Percentiles rank a stretch among this genome's conserved stretches.
These are phyloP conservation scores for Hsuehochloa calcarea DNA, from an alignment of 176 grass and related monocot species.

Conservation along the genomic window DNA sequence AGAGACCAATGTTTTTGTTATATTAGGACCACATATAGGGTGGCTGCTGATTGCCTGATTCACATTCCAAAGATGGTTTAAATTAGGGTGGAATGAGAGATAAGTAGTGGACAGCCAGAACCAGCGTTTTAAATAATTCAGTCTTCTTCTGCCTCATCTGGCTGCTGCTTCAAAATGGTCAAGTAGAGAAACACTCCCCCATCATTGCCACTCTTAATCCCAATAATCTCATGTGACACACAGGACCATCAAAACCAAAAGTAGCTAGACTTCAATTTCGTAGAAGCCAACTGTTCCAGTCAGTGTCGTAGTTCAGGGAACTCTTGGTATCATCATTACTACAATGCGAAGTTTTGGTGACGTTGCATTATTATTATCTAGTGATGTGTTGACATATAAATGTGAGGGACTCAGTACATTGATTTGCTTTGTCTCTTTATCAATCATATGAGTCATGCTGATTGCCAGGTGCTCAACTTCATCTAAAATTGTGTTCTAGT, in stretches of 20 bases:
- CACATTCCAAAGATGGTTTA: neutral
- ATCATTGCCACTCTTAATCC: neutral
- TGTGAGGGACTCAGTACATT: neutral
- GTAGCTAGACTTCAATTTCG: neutral
- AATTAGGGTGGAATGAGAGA: neutral
- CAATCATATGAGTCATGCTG: neutral
- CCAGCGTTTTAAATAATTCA: neutral
- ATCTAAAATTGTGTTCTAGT: neutral
- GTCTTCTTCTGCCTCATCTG: neutral
- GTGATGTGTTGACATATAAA: constrained; percentile 26
- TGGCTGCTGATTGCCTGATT: neutral
- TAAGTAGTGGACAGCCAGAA: constrained; percentile 11
- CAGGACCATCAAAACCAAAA: neutral
- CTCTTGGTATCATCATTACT: neutral
- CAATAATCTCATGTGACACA: neutral
- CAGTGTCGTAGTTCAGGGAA: neutral
- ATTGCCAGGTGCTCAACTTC: constrained; percentile 14
- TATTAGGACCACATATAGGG: neutral
- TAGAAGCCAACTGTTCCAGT: neutral
- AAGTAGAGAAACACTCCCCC: neutral
- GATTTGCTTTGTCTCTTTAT: neutral
- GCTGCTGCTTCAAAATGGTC: neutral
- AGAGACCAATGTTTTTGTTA: neutral
- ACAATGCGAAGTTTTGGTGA: neutral
- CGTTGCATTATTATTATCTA: neutral